Evolutionary conservation across 2,329 filamentous ascomycete genomes (phyloP).

Genomic region (Daldinia eschscholtzii): DNA sequence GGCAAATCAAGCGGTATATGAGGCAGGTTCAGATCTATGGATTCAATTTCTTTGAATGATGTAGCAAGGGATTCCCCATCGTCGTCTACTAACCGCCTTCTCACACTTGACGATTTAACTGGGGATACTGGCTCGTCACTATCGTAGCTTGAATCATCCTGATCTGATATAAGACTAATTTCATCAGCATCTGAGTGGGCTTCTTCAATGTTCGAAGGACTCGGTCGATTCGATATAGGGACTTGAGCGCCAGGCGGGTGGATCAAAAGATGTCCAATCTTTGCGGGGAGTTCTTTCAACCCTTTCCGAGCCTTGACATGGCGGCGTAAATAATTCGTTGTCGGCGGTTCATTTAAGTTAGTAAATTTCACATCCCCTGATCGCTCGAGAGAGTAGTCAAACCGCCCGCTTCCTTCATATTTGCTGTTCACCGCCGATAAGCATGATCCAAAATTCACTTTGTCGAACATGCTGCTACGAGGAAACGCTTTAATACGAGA

Average conservation of each 20-base stretch:
- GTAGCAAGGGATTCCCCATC: conserved; percentile 66
- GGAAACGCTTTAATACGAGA: conserved; percentile 48
- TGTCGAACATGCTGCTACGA: conserved; percentile 65
- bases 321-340: conserved; percentile 63
- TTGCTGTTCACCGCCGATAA: conserved; percentile 69
- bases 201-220: conserved; percentile 57
- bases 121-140: conserved; percentile 65
- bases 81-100: conserved; percentile 61
- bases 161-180: conserved; percentile 67
- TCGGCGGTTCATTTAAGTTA: conserved; percentile 56
- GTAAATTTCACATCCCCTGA: conserved; percentile 50
- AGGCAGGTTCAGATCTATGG: conserved; percentile 60
- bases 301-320: conserved; percentile 59
- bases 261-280: conserved; percentile 55
- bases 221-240: conserved; percentile 54
- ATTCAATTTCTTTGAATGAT: conserved; percentile 64
- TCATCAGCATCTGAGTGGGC: conserved; percentile 61
- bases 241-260: conserved; percentile 55
- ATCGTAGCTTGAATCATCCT: conserved; percentile 65
- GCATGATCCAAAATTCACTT: conserved; percentile 65
- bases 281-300: conserved; percentile 54
- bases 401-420: conserved; percentile 69
- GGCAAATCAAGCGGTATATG: conserved; percentile 64
- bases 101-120: conserved; percentile 60
- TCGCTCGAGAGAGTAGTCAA: conserved; percentile 59